These are phyloP conservation scores for Trypanosoma melophagium DNA, from an alignment of 208 protist genomes.

Conservation along the genomic window DNA sequence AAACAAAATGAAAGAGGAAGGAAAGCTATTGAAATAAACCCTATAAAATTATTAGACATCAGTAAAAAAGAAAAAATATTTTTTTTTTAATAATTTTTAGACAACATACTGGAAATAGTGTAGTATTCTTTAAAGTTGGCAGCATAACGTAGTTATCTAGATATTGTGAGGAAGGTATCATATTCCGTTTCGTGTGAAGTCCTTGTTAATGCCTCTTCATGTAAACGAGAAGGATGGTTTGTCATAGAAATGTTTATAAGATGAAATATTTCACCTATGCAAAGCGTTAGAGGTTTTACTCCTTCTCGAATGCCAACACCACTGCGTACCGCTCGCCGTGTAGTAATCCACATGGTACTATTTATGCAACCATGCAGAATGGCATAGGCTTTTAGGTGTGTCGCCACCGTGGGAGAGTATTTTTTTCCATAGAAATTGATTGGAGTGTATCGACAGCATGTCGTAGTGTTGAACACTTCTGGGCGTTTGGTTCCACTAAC, in stretches of 20 bases:
- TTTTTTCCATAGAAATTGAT: constrained; percentile 46
- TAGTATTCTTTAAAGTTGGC: neutral
- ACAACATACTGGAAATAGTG: too few species aligned
- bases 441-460: constrained; percentile 64
- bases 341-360: constrained; percentile 53
- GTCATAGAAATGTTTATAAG: constrained; percentile 56
- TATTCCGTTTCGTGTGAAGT: neutral
- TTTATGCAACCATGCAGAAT: constrained; percentile 54
- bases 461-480: constrained; percentile 28
- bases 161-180: neutral
- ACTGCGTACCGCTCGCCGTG: constrained; percentile 11
- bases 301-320: constrained; percentile 7
- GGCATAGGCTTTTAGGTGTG: constrained; percentile 59
- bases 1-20: too few species aligned
- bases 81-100: too few species aligned
- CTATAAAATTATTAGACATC: too few species aligned
- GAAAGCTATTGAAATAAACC: too few species aligned
- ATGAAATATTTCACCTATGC: constrained; percentile 7
- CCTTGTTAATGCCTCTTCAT: neutral
- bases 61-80: too few species aligned
- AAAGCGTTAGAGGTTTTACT: constrained; percentile 28
- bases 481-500: constrained; percentile 38
- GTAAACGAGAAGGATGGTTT: constrained; percentile 1
- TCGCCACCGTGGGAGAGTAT: constrained; percentile 42
- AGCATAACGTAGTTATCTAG: neutral